Evolutionary conservation across 2,329 filamentous ascomycete species (phyloP).

Genomic region (Aureobasidium melanogenum): DNA sequence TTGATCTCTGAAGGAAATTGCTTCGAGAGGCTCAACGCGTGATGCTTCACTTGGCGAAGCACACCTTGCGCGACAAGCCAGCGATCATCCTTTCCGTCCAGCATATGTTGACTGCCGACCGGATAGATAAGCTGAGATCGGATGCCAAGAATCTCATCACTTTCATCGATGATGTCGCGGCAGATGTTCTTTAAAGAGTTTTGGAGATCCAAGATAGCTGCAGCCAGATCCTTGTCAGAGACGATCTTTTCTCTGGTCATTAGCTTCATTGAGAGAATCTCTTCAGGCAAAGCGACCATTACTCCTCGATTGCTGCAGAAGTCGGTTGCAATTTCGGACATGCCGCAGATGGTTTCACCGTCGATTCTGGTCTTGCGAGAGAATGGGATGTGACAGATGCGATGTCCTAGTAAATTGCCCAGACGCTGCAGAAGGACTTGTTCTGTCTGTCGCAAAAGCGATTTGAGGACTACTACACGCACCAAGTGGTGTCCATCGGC

Average conservation of each 20-base stretch:
- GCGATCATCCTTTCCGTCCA: slow-evolving; percentile 33
- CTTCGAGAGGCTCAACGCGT: slow-evolving; percentile 27
- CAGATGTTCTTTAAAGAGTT: slow-evolving; percentile 38
- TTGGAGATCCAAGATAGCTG: slow-evolving; percentile 43
- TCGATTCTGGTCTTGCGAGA: slow-evolving; percentile 41
- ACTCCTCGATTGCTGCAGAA: slow-evolving; percentile 33
- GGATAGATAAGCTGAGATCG: slow-evolving; percentile 37
- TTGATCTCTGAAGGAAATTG: slow-evolving; percentile 42
- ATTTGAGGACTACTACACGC: slow-evolving; percentile 48
- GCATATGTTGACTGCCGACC: slow-evolving; percentile 30
- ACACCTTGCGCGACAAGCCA: slow-evolving; percentile 32
- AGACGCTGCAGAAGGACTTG: slow-evolving; percentile 48
- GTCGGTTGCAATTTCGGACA: not conserved
- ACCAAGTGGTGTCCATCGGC: slow-evolving; percentile 36
- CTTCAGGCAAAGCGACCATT: slow-evolving; percentile 53
- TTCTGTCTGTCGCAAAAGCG: slow-evolving; percentile 49
- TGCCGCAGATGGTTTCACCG: not conserved
- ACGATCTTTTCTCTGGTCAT: slow-evolving; percentile 50
- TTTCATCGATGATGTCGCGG: slow-evolving; percentile 60
- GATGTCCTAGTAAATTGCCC: slow-evolving; percentile 45
- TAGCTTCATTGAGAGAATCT: slow-evolving; percentile 56
- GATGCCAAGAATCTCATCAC: slow-evolving; percentile 34
- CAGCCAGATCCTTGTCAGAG: slow-evolving; percentile 37
- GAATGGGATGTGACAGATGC: slow-evolving; percentile 50
- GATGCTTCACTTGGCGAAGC: slow-evolving; percentile 23